These are phyloP conservation scores for Thraustochytrium striatum DNA, from an alignment of 352 stramenopile genomes.

Conservation along the genomic window DNA sequence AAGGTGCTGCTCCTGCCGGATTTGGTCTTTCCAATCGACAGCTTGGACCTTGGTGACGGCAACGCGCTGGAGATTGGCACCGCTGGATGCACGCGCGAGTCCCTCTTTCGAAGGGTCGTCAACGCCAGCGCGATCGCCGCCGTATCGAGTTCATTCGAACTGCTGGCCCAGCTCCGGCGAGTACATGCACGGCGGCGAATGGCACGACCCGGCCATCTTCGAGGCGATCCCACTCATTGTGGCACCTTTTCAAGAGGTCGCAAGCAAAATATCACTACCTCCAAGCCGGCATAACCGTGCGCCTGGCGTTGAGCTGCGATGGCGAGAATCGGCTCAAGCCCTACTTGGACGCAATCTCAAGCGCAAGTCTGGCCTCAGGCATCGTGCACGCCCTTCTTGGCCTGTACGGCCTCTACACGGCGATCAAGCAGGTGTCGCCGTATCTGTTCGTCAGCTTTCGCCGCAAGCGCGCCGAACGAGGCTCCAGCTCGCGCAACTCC, in stretches of 20 bases:
- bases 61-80: background rate
- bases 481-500: too few relatives aligned
- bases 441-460: too few relatives aligned
- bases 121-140: background rate
- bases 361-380: background rate
- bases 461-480: too few relatives aligned
- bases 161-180: background rate
- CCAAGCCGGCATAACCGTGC: background rate
- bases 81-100: background rate
- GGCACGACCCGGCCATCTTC: background rate
- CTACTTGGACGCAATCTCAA: background rate
- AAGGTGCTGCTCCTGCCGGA: background rate
- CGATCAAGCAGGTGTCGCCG: too few relatives aligned
- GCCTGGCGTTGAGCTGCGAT: background rate
- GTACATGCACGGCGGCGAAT: background rate
- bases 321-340: background rate
- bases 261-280: background rate
- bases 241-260: background rate
- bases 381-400: background rate
- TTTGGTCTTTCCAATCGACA: background rate
- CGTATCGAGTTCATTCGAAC: background rate
- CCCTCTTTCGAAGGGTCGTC: background rate
- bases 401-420: background rate
- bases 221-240: background rate
- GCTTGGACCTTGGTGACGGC: background rate